Percentiles rank a stretch among this genome's conserved stretches.
phyloP scores from a whole-genome alignment of 305 asterid genomes.

The Nicotiana rustica region DNA sequence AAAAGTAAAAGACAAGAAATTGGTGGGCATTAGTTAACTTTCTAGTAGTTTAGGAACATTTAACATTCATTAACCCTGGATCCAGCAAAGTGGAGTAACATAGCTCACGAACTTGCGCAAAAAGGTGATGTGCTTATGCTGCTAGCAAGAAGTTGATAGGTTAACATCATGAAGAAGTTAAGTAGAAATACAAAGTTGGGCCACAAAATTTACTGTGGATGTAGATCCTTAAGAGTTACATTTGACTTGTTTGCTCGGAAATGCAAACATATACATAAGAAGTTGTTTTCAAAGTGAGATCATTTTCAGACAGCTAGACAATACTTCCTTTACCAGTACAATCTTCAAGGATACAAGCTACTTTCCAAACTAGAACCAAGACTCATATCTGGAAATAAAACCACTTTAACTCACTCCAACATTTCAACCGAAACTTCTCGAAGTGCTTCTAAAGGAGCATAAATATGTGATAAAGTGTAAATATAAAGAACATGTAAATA shows the following conservation, averaged over 20 bases:
- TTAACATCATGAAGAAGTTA: constrained; percentile 10
- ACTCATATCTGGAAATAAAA: neutral
- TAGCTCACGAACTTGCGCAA: neutral
- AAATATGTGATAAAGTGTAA: neutral
- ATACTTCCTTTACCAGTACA: neutral
- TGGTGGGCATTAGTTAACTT: neutral
- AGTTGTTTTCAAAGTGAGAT: neutral
- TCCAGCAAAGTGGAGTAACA: neutral
- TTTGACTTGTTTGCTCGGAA: neutral
- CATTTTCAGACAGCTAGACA: neutral
- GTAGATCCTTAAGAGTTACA: constrained; percentile 11
- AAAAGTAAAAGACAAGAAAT: neutral
- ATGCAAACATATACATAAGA: neutral
- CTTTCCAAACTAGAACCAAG: constrained; percentile 18
- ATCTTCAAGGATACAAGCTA: neutral
- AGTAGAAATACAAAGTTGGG: neutral
- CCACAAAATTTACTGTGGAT: constrained; percentile 13
- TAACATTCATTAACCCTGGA: neutral
- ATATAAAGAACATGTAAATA: constrained; percentile 14
- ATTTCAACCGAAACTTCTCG: neutral
- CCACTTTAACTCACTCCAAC: neutral
- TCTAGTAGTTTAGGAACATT: neutral
- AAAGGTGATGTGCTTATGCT: neutral
- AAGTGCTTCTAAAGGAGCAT: constrained; percentile 15
- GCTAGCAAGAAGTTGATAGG: neutral